Base-by-base conservation (phyloP, 352 stramenopile species). In the Globisporangium apiculatum region DNA sequence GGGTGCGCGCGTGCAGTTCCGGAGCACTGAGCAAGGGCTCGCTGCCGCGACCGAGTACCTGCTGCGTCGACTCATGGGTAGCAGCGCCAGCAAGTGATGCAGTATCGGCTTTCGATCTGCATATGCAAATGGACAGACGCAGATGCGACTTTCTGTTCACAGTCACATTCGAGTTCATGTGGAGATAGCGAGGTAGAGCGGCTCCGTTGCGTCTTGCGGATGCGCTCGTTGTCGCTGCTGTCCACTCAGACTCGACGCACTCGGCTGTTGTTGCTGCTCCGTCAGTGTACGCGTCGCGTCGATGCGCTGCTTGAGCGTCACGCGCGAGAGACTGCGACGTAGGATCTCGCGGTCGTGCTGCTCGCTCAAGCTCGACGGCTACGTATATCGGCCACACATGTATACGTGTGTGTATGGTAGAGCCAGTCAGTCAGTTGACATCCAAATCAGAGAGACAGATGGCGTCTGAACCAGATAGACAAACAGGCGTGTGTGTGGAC, bases 171-270 rank as follows among this genome's bases (percentile, higher is more conserved):
- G 6, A 31, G 7, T 17, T 84, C 60, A 90, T 14, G 74, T 88
- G 51, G 75, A 85, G 53, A 90, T 87, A 14, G 75, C 70, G 45
- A 87, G 61, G 56, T 87, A 79, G 61, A 86, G 61, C 6, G 57
- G 64, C 40, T 51, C 42, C 48, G 37, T 8, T 54, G 47, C 37
- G 68, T 57, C 47, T 65, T 66, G 42, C 61, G 24, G 24, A 31
- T 53, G 5, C 8, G 1, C 57, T 38, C 54, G 38, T 41, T 57
- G 47, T 56, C 50, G 36, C 52, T 61, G 61, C 31, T 46, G 17
- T 31, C 40, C 45, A 31, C 8, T 31, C 24, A 31, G 24, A 31
- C 24, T 48, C 9, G 48, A 56, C 10, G 38, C 15, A 14, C 14
- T 49, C 14, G 14, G 11, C 18, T 37, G 11, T 6, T 42, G 41